Conservation (phyloP, 1,284 basidiomycete genomes). For the Phaffia rhodozyma region DNA sequence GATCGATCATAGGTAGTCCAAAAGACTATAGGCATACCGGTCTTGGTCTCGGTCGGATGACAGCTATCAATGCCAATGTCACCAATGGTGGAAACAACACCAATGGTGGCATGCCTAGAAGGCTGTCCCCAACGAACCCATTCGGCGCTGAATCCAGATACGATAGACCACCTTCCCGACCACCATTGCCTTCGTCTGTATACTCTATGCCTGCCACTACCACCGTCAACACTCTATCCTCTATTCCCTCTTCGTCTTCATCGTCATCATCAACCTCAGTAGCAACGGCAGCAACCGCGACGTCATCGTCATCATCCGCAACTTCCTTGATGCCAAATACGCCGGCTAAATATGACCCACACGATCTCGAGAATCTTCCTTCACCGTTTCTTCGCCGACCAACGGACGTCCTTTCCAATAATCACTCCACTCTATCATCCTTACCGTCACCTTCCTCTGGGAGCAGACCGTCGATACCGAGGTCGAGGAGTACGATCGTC, state of each 20-base stretch:
- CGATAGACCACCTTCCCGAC: constrained; percentile 46
- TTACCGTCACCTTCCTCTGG: neutral
- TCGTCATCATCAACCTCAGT: neutral
- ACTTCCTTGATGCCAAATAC: constrained; percentile 4
- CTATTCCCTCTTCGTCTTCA: neutral
- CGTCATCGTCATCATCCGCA: neutral
- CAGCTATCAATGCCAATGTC: neutral
- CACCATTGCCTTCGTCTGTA: constrained; percentile 37
- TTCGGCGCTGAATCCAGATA: constrained; percentile 28
- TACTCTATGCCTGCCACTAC: constrained; percentile 12
- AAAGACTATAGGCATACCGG: constrained; percentile 3
- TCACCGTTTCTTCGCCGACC: constrained; percentile 13
- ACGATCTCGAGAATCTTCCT: constrained; percentile 11
- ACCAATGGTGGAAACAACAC: neutral
- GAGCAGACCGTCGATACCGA: neutral
- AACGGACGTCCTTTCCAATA: neutral
- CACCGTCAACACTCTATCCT: neutral
- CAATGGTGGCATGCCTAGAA: neutral
- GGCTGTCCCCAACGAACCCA: neutral
- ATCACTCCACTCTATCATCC: neutral
- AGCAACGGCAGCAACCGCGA: neutral
- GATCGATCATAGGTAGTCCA: constrained; percentile 31
- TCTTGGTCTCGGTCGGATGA: neutral
- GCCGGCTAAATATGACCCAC: constrained; percentile 12
- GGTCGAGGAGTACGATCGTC: neutral